Conservation (phyloP, 257 asterid species). For the Penstemon eatonii region DNA sequence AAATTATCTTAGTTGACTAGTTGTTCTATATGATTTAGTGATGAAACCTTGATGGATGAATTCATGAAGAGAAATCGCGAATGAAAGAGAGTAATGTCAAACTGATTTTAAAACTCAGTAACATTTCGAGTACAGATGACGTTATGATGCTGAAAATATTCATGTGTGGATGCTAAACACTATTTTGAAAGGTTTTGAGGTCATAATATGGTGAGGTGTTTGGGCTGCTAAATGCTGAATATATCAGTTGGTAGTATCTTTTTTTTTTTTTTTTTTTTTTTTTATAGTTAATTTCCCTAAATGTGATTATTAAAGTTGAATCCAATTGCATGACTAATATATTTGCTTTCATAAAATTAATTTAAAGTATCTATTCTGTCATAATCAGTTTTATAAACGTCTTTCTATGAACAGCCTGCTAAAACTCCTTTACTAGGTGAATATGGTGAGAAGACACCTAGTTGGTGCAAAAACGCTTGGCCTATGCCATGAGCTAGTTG, state of each 20-base stretch:
- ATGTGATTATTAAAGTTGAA: conserved; percentile 17
- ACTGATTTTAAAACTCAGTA: background rate
- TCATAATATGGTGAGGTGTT: background rate
- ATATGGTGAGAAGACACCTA: conserved; percentile 3
- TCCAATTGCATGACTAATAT: background rate
- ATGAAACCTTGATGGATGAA: background rate
- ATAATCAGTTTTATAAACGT: background rate
- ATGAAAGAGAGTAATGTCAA: conserved; percentile 9
- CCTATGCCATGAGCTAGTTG: conserved; percentile 19
- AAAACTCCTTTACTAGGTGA: background rate
- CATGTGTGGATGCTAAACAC: background rate
- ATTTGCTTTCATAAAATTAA: background rate
- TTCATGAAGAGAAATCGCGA: background rate
- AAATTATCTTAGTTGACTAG: background rate
- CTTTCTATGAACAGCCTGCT: background rate
- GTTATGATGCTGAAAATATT: background rate
- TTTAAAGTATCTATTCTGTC: conserved; percentile 3
- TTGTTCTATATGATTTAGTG: background rate
- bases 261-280: conserved; percentile 11
- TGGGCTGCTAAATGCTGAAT: background rate
- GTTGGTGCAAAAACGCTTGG: background rate
- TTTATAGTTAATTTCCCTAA: background rate
- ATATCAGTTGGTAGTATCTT: background rate
- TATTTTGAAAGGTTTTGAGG: background rate
- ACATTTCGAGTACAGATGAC: too few species aligned